Conservation (phyloP, 108 stramenopile genomes). For the Pseudonitzschia multistriata region DNA sequence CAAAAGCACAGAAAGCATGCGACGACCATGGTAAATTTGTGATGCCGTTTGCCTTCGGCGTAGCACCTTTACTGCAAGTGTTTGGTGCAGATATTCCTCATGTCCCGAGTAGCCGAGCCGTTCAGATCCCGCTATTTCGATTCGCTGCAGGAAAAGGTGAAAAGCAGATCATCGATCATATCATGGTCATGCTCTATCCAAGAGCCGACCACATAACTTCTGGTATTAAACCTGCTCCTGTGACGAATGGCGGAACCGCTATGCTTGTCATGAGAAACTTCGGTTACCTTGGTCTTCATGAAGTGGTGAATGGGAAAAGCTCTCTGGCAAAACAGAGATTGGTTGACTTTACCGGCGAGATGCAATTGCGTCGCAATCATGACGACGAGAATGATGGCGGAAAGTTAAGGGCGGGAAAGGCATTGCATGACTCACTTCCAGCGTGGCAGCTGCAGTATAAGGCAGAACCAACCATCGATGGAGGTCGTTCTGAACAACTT, state of each 20-base stretch:
- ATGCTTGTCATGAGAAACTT: slow-evolving; percentile 87
- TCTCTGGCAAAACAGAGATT: slow-evolving; percentile 76
- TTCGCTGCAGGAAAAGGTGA: slow-evolving; percentile 66
- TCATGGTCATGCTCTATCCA: slow-evolving; percentile 82
- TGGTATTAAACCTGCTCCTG: slow-evolving; percentile 55
- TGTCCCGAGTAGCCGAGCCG: slow-evolving; percentile 72
- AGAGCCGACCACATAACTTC: slow-evolving; percentile 44
- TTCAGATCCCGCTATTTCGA: slow-evolving; percentile 84
- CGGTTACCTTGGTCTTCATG: slow-evolving; percentile 84
- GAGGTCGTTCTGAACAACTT: slow-evolving; percentile 44
- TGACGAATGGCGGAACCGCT: slow-evolving; percentile 81
- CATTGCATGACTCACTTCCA: slow-evolving; percentile 25
- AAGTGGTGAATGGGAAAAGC: slow-evolving; percentile 67
- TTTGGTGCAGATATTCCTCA: slow-evolving; percentile 71
- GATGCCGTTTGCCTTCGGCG: slow-evolving; percentile 87
- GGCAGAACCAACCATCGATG: slow-evolving; percentile 66
- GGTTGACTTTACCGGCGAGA: slow-evolving; percentile 80
- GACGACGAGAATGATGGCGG: slow-evolving; percentile 17
- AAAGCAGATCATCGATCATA: slow-evolving; percentile 78
- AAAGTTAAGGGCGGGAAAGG: not conserved
- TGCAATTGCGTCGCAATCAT: slow-evolving; percentile 52
- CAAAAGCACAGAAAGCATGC: slow-evolving; percentile 61
- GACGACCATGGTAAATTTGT: slow-evolving; percentile 57
- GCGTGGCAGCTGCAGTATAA: slow-evolving; percentile 44
- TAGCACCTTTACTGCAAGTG: slow-evolving; percentile 78